Evolutionary conservation across 163 green algal species (phyloP).

Genomic region (Volvox carteri): DNA sequence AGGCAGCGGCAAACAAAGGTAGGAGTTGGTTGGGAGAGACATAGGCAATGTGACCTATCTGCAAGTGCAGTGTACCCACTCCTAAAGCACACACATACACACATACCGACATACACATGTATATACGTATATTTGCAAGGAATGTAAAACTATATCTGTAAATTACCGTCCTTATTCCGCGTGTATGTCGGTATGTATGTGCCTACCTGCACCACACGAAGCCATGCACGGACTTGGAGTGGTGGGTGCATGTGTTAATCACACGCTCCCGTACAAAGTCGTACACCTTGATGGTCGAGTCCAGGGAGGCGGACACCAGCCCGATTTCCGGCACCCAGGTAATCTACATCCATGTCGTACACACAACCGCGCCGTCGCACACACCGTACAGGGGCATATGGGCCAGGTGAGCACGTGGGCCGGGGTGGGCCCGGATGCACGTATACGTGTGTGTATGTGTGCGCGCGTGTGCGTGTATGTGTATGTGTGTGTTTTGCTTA

Average conservation of each 20-base stretch:
- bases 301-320: slow-evolving; percentile 83
- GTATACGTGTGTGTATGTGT: too few relatives aligned
- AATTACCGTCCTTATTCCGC: too few relatives aligned
- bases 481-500: too few relatives aligned
- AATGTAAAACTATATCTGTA: too few relatives aligned
- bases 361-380: too few relatives aligned
- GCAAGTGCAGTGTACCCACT: too few relatives aligned
- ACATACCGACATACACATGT: background rate
- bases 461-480: too few relatives aligned
- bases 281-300: slow-evolving; percentile 81
- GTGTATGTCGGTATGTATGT: background rate
- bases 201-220: slow-evolving; percentile 54
- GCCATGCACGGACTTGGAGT: slow-evolving; percentile 81
- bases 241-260: slow-evolving; percentile 77
- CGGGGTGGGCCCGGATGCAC: too few relatives aligned
- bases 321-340: slow-evolving; percentile 82
- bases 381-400: background rate
- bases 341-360: slow-evolving; percentile 68
- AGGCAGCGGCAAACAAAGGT: background rate
- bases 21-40: too few relatives aligned
- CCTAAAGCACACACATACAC: background rate
- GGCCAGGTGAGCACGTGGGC: too few relatives aligned
- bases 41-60: too few relatives aligned
- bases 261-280: slow-evolving; percentile 72
- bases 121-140: background rate